Evolutionary conservation across 805 yeast genomes (phyloP), one percentile per base, ranked within the genome.

Genomic region (Kuraishia cidri): DNA sequence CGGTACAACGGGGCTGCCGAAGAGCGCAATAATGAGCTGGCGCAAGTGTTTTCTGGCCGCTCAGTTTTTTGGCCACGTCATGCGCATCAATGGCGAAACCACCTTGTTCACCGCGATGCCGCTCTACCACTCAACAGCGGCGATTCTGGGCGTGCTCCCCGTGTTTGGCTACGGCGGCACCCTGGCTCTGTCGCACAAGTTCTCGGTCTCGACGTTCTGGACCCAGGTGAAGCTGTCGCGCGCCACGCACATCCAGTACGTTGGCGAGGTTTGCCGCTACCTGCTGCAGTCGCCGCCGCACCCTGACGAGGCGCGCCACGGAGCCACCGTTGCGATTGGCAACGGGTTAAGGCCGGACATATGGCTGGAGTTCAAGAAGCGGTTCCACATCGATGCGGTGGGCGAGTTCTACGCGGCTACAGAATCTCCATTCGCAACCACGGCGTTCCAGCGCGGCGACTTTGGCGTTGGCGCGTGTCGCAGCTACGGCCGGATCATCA

Each of bases 341-440:
- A 88, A 90, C 55, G 97, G 97, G 0, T 62, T 88, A 43, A 72
- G 97, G 45, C 73, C 76, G 7, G 97, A 90, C 49, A 81, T 90
- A 35, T 88, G 97, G 97, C 56, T 51, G 37, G 74, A 75, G 33
- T 83, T 88, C 58, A 86, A 85, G 54, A 56, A 67, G 15, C 64
- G 95, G 39, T 88, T 88, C 63, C 69, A 75, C 37, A 79, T 88
- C 38, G 61, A 68, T 18, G 79, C 72, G 4, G 69, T 88, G 38
- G 95, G 94, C 11, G 97, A 88, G 52, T 88, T 90, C 49, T 88
- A 88, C 56, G 95, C 95, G 1, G 81, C 95, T 2, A 86, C 96
- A 1, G 97, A 88, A 52, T 77, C 90, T 3, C 97, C 97, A 13
- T 71, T 84, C 45, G 95, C 94, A 1, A 71, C 88, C 12, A 86